Conservation (phyloP, 2,329 filamentous ascomycete species). For the Scedosporium apiospermum region DNA sequence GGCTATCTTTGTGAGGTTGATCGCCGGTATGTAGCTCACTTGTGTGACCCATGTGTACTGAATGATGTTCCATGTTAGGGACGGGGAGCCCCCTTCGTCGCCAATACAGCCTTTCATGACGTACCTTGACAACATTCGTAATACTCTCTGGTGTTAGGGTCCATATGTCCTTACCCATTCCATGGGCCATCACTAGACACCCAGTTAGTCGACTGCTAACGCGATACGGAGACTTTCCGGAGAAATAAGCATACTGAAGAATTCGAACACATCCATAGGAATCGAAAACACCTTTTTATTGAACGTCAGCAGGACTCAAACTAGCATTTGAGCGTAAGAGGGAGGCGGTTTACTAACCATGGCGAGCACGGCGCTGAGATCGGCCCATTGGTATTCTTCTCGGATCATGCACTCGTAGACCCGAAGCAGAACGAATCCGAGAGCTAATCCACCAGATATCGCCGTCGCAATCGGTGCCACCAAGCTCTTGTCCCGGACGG, state of each 20-base stretch:
- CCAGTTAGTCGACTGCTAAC: neutral
- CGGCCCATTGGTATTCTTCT: neutral
- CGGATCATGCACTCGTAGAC: neutral
- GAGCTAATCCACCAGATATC: neutral
- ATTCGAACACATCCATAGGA: conserved; percentile 8
- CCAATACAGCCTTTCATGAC: neutral
- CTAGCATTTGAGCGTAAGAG: too few relatives aligned
- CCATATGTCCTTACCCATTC: conserved; percentile 33
- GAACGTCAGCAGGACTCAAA: neutral
- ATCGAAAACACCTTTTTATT: conserved; percentile 4
- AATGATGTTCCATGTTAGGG: neutral
- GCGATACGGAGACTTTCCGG: neutral
- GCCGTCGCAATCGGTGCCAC: conserved; percentile 5
- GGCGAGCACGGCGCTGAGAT: neutral
- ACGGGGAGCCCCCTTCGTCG: too few relatives aligned
- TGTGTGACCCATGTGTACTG: conserved; percentile 9
- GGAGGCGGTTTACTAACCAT: neutral
- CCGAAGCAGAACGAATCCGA: neutral
- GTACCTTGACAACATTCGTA: conserved; percentile 22
- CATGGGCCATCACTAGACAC: conserved; percentile 13
- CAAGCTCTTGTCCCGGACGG: neutral
- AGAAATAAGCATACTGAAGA: conserved; percentile 4
- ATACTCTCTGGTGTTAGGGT: conserved; percentile 25
- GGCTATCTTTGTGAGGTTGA: conserved; percentile 9
- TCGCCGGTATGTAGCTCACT: conserved; percentile 9